Percentiles rank a stretch among this genome's conserved stretches.
These are phyloP conservation scores for Articulospora tetracladia DNA, from an alignment of 495 filamentous ascomycete species.

Conservation along the genomic window DNA sequence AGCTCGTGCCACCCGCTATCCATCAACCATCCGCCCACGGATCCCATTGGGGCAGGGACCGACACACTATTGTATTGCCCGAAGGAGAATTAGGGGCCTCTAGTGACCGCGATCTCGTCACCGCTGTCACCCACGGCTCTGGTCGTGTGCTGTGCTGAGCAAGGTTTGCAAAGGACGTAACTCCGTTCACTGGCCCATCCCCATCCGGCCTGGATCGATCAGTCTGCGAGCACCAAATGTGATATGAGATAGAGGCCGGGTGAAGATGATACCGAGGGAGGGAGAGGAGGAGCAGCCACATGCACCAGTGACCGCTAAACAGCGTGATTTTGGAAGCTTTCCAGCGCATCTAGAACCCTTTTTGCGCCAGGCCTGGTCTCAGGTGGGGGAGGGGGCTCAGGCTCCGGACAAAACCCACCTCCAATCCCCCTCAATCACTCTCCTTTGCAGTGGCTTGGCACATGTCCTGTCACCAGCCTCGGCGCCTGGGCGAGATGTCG, in stretches of 20 bases:
- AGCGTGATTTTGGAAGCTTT: background rate
- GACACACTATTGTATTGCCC: background rate
- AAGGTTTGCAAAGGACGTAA: no score
- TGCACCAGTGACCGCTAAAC: background rate
- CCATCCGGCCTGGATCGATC: no score
- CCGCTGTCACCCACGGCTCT: no score
- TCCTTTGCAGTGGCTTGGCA: background rate
- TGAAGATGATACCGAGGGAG: no score
- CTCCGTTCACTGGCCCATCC: no score
- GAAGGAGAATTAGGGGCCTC: no score
- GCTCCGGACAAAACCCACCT: background rate
- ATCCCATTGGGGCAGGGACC: background rate
- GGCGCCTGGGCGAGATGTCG: background rate
- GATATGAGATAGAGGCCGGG: no score
- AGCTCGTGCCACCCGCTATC: background rate
- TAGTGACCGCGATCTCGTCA: no score
- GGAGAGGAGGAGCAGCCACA: no score
- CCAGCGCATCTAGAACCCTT: background rate
- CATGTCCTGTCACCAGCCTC: background rate
- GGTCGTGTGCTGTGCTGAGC: no score
- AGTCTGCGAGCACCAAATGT: no score
- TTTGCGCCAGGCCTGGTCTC: background rate
- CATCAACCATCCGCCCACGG: background rate
- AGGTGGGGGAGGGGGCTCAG: no score
- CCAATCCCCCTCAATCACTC: background rate